Evolutionary conservation across 2,329 filamentous ascomycete species (phyloP).

Genomic region (Lithohypha guttulata): DNA sequence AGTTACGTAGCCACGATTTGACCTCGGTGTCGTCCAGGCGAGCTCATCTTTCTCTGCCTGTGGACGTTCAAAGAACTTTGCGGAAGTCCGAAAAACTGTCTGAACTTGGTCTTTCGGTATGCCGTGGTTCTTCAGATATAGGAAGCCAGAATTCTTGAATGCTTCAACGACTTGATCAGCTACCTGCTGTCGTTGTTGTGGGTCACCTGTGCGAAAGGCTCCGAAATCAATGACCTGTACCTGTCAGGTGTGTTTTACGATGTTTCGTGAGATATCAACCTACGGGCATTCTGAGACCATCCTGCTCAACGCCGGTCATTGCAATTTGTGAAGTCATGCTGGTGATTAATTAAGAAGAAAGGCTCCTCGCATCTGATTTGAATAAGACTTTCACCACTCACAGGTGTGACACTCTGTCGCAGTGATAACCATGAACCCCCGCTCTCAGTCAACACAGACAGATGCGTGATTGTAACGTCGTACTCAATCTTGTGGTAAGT

Average conservation of each 20-base stretch:
- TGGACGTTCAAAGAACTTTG: constrained; percentile 59
- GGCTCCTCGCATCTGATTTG: too few species aligned
- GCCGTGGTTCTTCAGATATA: constrained; percentile 74
- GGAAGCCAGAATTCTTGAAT: constrained; percentile 78
- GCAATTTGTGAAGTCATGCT: too few species aligned
- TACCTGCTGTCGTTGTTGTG: constrained; percentile 50
- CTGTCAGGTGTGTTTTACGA: neutral
- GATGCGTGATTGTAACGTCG: too few species aligned
- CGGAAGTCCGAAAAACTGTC: constrained; percentile 56
- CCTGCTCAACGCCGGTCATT: constrained; percentile 29
- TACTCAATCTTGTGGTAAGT: too few species aligned
- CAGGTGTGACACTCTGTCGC: too few species aligned
- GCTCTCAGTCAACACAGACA: too few species aligned
- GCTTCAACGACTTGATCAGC: constrained; percentile 64
- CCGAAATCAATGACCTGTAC: constrained; percentile 69
- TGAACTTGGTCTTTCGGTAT: constrained; percentile 51
- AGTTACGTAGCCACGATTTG: constrained; percentile 64
- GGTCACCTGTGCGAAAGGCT: constrained; percentile 54
- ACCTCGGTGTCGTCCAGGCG: constrained; percentile 59
- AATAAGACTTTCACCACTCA: too few species aligned
- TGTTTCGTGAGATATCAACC: too few species aligned
- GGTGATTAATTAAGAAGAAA: too few species aligned
- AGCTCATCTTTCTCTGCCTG: constrained; percentile 53
- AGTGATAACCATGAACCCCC: too few species aligned
- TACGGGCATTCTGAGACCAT: constrained; percentile 36